Conservation (phyloP, 83 land plant species). For the Larix sibirica region DNA sequence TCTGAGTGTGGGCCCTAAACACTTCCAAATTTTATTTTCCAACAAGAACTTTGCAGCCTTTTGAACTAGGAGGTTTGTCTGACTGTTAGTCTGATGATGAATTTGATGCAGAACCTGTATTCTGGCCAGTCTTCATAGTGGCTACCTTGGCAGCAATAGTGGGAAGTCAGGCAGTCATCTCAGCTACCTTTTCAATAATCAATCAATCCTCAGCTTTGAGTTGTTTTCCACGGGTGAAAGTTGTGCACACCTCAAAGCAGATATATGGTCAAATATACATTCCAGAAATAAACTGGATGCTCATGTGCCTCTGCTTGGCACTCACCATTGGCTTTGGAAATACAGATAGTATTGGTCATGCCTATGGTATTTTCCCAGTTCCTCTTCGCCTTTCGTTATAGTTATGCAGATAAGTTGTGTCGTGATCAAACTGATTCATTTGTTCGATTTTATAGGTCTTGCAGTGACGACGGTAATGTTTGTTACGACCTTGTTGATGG, state of each 20-base stretch:
- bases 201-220: slow-evolving; percentile 65
- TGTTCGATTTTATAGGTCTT: slow-evolving; percentile 44
- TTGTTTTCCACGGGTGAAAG: slow-evolving; percentile 82
- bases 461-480: slow-evolving; percentile 73
- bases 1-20: not conserved
- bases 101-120: slow-evolving; percentile 54
- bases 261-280: slow-evolving; percentile 81
- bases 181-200: slow-evolving; percentile 76
- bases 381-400: not conserved
- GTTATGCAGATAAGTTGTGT: not conserved
- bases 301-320: slow-evolving; percentile 64
- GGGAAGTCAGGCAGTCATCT: slow-evolving; percentile 80
- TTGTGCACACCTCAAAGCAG: slow-evolving; percentile 72
- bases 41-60: too few relatives aligned
- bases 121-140: slow-evolving; percentile 77
- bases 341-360: slow-evolving; percentile 71
- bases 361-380: slow-evolving; percentile 54
- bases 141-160: slow-evolving; percentile 77
- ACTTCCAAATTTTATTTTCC: slow-evolving; percentile 8
- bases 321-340: slow-evolving; percentile 60
- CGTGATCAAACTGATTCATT: not conserved
- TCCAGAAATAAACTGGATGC: slow-evolving; percentile 82
- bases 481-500: slow-evolving; percentile 71
- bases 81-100: not conserved
- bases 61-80: not conserved